phyloP scores from a whole-genome alignment of 805 yeast species.

The Candida saitoana region DNA sequence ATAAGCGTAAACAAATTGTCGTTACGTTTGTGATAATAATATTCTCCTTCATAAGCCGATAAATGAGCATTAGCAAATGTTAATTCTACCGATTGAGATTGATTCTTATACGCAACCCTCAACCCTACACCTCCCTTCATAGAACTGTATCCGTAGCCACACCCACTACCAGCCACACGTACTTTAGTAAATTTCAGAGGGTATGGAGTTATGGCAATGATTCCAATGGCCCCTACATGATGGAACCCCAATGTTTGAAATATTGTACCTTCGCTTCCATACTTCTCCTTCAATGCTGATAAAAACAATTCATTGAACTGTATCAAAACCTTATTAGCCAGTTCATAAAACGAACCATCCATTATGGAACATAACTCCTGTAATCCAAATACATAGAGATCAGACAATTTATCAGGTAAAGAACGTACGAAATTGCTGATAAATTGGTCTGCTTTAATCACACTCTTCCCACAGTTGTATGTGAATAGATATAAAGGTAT shows the following conservation, averaged over 20 bases:
- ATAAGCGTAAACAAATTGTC: slow-evolving; percentile 47
- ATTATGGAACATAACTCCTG: slow-evolving; percentile 59
- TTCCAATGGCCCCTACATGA: slow-evolving; percentile 57
- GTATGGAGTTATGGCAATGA: slow-evolving; percentile 47
- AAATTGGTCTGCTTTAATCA: slow-evolving; percentile 33
- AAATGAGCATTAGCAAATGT: slow-evolving; percentile 72
- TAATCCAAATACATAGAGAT: slow-evolving; percentile 57
- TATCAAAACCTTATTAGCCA: slow-evolving; percentile 35
- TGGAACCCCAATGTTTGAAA: slow-evolving; percentile 42
- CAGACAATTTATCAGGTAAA: slow-evolving; percentile 33
- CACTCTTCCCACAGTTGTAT: slow-evolving; percentile 53
- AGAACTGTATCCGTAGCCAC: slow-evolving; percentile 60
- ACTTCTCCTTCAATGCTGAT: slow-evolving; percentile 29
- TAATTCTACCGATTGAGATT: slow-evolving; percentile 28
- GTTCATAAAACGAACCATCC: slow-evolving; percentile 45
- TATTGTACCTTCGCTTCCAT: slow-evolving; percentile 20
- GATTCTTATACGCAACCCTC: slow-evolving; percentile 37
- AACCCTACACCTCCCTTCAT: slow-evolving; percentile 74
- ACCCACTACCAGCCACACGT: slow-evolving; percentile 32
- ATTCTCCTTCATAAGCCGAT: slow-evolving; percentile 70
- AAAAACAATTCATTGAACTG: slow-evolving; percentile 32
- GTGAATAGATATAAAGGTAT: slow-evolving; percentile 37
- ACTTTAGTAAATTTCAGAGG: slow-evolving; percentile 27
- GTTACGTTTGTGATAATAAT: slow-evolving; percentile 47
- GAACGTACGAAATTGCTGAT: slow-evolving; percentile 20